Evolutionary conservation across 495 filamentous ascomycete species (phyloP).

Genomic region (Aspergillus wentii): DNA sequence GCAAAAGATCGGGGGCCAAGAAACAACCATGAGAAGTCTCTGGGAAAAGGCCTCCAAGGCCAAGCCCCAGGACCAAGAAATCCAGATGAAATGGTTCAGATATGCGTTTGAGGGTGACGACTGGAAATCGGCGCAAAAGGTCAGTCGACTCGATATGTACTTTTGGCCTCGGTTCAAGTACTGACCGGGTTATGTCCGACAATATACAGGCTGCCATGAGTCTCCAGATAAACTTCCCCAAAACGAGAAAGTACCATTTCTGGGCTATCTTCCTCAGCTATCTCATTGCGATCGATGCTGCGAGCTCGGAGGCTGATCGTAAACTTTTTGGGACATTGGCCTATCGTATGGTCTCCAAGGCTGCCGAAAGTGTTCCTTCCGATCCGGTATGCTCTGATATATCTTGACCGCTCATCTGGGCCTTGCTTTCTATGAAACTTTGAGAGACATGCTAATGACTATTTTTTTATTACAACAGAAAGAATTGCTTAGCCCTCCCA

Average conservation of each 20-base stretch:
- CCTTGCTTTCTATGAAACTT: constrained; percentile 4
- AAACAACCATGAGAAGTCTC: constrained; percentile 28
- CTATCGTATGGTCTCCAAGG: constrained; percentile 55
- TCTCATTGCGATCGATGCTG: constrained; percentile 28
- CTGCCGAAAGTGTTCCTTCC: constrained; percentile 45
- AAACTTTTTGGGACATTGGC: constrained; percentile 54
- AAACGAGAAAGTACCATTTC: constrained; percentile 52
- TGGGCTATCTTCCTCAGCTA: constrained; percentile 53
- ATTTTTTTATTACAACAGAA: constrained; percentile 25
- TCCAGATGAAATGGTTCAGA: constrained; percentile 53
- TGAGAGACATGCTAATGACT: constrained; percentile 10
- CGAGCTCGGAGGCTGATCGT: constrained; percentile 42
- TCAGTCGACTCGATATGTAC: constrained; percentile 11
- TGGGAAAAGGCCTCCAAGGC: constrained; percentile 55
- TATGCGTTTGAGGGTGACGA: constrained; percentile 41
- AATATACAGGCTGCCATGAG: constrained; percentile 49
- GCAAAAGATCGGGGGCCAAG: constrained; percentile 27
- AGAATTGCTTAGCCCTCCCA: constrained; percentile 36
- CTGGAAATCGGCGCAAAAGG: constrained; percentile 57
- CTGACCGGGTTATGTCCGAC: background rate
- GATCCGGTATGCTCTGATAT: constrained; percentile 36
- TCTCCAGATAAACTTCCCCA: constrained; percentile 54
- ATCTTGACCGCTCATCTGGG: no score
- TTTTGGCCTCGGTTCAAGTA: background rate
- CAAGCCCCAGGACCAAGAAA: constrained; percentile 41